Base-by-base conservation (phyloP, 441 rosid genomes). In the Geranium incanum region DNA sequence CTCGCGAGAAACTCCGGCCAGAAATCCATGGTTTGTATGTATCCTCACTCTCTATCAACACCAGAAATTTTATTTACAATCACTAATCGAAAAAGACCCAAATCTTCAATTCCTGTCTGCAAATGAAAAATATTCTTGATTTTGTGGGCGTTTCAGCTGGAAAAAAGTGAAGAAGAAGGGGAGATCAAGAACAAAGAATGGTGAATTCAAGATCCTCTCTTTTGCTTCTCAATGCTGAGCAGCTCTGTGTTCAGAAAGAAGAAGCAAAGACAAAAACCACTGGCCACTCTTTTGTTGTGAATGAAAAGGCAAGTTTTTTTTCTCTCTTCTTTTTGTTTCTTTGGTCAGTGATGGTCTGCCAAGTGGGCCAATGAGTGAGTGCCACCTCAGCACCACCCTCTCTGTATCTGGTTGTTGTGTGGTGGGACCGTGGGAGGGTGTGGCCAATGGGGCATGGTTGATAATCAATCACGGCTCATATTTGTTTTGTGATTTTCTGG, bases 1-100 rank as follows among this genome's bases (percentile, higher is more conserved):
- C 66, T 83, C 18, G 94, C 97, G 55, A 86, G 77, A 77, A 88
- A 88, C 79, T 90, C 94, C 8, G 92, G 94, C 94, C 92, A 90
- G 75, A 90, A 88, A 79, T 88, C 97, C 97, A 89, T 89, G 11
- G 4, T 71, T 50, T 36, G 38, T 57, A 48, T 37, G 1, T 33
- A 68, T 68, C 55, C 70, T 48, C 43, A 43, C 7, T 71, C 23
- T 69, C 48, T 3, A 66, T 9, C 33, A 16, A 66, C 37, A 69
- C 62, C 6, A 11, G 2, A 4, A 13, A 4, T n/a, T 21, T 2
- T 15, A 4, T 55, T 50, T 16, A 16, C 36, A 65, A 48, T 8
- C 1, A 3, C 66, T 38, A 15, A 23, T 60, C 16, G 50, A 45
- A 64, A 57, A 11, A 45, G 65, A 52, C 8, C 5, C 43, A 39